These are phyloP conservation scores for Monosporozyma solicola DNA, from an alignment of 805 yeast species.

Conservation along the genomic window DNA sequence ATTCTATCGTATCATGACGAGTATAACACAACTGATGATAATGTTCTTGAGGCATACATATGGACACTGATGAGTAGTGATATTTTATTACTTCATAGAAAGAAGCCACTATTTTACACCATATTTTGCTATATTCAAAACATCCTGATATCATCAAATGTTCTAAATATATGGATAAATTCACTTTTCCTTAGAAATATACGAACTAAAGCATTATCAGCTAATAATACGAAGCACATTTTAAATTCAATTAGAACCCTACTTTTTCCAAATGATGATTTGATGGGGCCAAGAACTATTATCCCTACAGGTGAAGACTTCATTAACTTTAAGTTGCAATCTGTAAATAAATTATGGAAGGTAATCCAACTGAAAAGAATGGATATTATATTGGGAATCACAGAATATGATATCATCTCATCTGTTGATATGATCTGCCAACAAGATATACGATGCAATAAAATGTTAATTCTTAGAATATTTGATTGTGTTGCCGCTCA, in stretches of 20 bases:
- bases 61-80: slow-evolving; percentile 15
- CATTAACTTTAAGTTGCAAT: slow-evolving; percentile 21
- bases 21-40: not conserved
- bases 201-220: slow-evolving; percentile 9
- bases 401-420: slow-evolving; percentile 16
- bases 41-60: slow-evolving; percentile 8
- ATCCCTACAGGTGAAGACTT: slow-evolving; percentile 37
- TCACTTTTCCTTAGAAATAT: slow-evolving; percentile 7
- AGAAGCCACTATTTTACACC: slow-evolving; percentile 29
- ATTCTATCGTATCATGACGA: not conserved
- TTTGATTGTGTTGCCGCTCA: slow-evolving; percentile 36
- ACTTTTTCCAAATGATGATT: slow-evolving; percentile 41
- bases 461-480: slow-evolving; percentile 34
- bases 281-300: slow-evolving; percentile 40
- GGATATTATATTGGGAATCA: slow-evolving; percentile 14
- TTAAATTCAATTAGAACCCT: slow-evolving; percentile 29
- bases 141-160: not conserved
- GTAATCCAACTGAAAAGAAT: slow-evolving; percentile 13
- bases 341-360: slow-evolving; percentile 21
- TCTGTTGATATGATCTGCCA: slow-evolving; percentile 28
- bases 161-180: not conserved
- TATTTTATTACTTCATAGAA: slow-evolving; percentile 11
- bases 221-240: slow-evolving; percentile 12
- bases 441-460: slow-evolving; percentile 34
- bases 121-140: slow-evolving; percentile 17